Percentiles rank a stretch among this genome's conserved stretches.
phyloP scores from a whole-genome alignment of 108 stramenopile genomes.

The Nitzschia palea region DNA sequence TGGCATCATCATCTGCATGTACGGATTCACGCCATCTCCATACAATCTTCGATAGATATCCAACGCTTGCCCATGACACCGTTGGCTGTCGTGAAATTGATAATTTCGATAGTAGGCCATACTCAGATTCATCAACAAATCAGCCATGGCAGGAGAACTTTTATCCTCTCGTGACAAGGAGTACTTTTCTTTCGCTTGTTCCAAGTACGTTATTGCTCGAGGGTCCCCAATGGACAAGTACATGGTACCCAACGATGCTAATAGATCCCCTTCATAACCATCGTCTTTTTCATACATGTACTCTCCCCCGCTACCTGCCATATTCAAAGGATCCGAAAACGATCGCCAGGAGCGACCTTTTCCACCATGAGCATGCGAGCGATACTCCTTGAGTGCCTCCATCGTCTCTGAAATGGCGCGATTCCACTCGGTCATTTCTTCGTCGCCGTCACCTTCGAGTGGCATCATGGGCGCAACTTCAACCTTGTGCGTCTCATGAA shows the following conservation, averaged over 20 bases:
- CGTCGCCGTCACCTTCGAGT: background rate
- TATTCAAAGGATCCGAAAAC: background rate
- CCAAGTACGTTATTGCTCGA: slow-evolving; percentile 8
- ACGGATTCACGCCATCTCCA: slow-evolving; percentile 32
- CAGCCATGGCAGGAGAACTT: background rate
- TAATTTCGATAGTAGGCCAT: slow-evolving; percentile 1
- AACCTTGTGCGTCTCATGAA: slow-evolving; percentile 1
- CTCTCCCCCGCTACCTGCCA: background rate
- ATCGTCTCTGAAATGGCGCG: background rate
- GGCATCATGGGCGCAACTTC: background rate
- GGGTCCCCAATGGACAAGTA: slow-evolving; percentile 13
- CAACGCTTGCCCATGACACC: slow-evolving; percentile 2
- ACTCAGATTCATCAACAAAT: background rate
- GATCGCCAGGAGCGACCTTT: background rate
- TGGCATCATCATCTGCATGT: too few relatives aligned
- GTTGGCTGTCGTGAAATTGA: slow-evolving; percentile 12
- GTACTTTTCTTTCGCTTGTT: background rate
- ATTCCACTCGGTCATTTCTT: background rate
- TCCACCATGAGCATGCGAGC: background rate
- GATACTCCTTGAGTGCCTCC: background rate
- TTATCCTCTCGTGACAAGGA: background rate
- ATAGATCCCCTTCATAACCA: slow-evolving; percentile 21
- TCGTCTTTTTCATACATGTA: slow-evolving; percentile 15
- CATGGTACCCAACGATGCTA: slow-evolving; percentile 1
- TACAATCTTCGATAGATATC: slow-evolving; percentile 17